Evolutionary conservation across 768 basidiomycete species (phyloP), one percentile per base, ranked within the genome.

Genomic region (Tephrocybe sp.): DNA sequence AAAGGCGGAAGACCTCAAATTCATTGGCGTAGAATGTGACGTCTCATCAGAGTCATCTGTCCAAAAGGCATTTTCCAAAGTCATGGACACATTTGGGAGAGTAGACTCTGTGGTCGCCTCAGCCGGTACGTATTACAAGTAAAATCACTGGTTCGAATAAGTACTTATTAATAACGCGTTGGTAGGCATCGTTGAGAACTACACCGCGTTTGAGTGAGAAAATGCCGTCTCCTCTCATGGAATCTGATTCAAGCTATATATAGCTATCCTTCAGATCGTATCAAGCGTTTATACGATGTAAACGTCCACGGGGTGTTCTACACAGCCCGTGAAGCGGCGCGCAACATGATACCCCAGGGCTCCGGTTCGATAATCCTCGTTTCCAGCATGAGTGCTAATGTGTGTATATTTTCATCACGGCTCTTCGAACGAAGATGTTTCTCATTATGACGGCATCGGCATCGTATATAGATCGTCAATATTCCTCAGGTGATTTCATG

Each of bases 301-400:
- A 98, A 98, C 63, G 90, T 98, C 37, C 91, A 97, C 65, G 95
- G 94, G 49, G 84, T 85, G 12, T 95, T 91, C 74, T 96, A 88
- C 73, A 96, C 93, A n/a, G 96, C 96, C 9, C 86, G 96, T 23
- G 94, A 98, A 69, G 95, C 90, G 2, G 95, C 94, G 40, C 86
- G 87, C 58, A 76, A 82, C 70, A 98, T 98, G 96, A 88, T 95
- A 55, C 82, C 86, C 8, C 76, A 79, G 45, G 83, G 87, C 15
- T 80, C 80, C 32, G 92, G 93, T 0, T 86, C 85, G 50, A 90
- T 98, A 62, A 81, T 92, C 50, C 78, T 98, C 48, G 83, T 98
- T 51, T 83, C 88, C 4, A 91, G 88, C 61, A 97, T 98, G 93
- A 90, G 88, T 63, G 92, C 92, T 32, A 85, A 82, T 65, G 92